Base-by-base conservation (phyloP, 768 basidiomycete genomes). In the Pisolithus sp. region DNA sequence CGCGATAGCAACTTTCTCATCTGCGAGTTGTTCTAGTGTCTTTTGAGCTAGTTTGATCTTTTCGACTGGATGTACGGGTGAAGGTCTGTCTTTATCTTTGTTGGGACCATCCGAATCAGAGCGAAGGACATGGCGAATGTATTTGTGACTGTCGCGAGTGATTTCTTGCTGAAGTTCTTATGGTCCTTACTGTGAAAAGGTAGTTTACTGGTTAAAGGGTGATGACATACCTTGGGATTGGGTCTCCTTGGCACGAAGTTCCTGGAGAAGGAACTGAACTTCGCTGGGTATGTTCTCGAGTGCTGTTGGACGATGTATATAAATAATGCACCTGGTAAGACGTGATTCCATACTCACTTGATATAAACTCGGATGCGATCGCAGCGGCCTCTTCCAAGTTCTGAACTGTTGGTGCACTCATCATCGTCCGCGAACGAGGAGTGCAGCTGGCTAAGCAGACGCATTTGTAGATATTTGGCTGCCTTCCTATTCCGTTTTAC, bases 261-360 rank as follows among this genome's bases (percentile, higher is more conserved):
- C 77, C 15, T 73, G 69, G n/a, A 78, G 67, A 17, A 78, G 66
- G 54, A 71, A 72, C 23, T 74, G 72, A 8, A 79, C 67, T 59
- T 78, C 77, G 30, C 68, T 71, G 1, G 77, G 77, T 52, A 78
- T 63, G 55, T 78, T 78, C 51, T 78, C 77, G 18, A 78, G 69
- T 48, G 74, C 77, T 78, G 56, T 17, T 46, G 18, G 28, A 12
- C 12, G 23, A 46, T 38, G 39, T 17, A 21, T 5, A 26, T 9
- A 30, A 37, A 28, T 17, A n/a, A 9, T 38, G 3, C 9, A 34
- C 2, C 7, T 5, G 15, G n/a, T 10, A 38, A 28, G 24, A 45
- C 12, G 4, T 5, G 26, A 7, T 7, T 26, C 2, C 4, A 12
- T 1, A 62, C 78, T 61, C 42, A 77, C 77, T 76, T 8, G 70